Conservation (phyloP, 108 stramenopile genomes). For the Skeletonema tropicum region DNA sequence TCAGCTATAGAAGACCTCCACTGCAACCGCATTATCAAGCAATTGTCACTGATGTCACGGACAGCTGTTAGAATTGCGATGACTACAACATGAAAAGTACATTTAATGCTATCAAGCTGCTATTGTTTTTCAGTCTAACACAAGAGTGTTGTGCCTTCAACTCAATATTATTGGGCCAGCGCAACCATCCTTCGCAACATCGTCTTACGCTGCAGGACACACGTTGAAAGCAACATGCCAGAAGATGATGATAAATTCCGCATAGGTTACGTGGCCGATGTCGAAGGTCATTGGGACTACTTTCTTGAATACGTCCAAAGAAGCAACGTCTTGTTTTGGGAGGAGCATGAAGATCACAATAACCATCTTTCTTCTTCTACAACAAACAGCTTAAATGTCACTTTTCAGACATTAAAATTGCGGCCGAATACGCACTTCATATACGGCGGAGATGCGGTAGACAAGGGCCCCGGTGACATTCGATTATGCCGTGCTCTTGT, state of each 20-base stretch:
- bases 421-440: conserved; percentile 58
- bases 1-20: no score
- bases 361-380: not conserved
- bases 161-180: not conserved
- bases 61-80: no score
- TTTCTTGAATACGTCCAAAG: conserved; percentile 54
- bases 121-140: not conserved
- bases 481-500: conserved; percentile 60
- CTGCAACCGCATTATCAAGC: no score
- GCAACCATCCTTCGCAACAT: not conserved
- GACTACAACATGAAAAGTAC: no score
- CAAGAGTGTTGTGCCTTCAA: not conserved
- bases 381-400: not conserved
- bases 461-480: conserved; percentile 79
- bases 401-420: conserved; percentile 30
- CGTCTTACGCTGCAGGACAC: not conserved
- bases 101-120: not conserved
- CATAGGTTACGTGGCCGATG: conserved; percentile 60
- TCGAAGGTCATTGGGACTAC: conserved; percentile 65
- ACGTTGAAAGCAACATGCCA: not conserved
- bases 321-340: conserved; percentile 49
- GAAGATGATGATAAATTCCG: conserved; percentile 16
- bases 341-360: conserved; percentile 13
- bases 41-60: no score
- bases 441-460: conserved; percentile 74